Percentiles rank a stretch among this genome's conserved stretches.
Conservation (phyloP, 106 monocot genomes). For the Dendrobium officinale region DNA sequence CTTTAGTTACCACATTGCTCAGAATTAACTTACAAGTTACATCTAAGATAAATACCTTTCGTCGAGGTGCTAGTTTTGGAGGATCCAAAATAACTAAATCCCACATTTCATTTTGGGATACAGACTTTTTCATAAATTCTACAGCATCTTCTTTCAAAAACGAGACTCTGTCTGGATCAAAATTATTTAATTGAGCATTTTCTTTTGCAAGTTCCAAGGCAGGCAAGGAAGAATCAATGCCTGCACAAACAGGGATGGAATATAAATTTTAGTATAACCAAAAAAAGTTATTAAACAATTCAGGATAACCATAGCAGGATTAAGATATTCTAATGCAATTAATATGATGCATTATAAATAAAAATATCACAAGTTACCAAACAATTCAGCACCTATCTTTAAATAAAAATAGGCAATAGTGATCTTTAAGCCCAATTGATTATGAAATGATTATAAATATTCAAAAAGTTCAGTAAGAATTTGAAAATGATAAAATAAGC, state of each 20-base stretch:
- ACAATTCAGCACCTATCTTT: too few species aligned
- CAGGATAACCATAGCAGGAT: too few species aligned
- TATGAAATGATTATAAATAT: too few species aligned
- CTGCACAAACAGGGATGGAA: conserved; percentile 23
- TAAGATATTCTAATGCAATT: too few species aligned
- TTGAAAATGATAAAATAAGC: too few species aligned
- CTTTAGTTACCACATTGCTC: neutral
- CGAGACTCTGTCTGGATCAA: conserved; percentile 54
- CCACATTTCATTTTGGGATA: conserved; percentile 60
- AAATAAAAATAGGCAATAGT: too few species aligned
- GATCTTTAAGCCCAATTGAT: too few species aligned
- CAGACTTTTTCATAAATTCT: conserved; percentile 78
- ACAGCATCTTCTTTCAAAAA: conserved; percentile 84
- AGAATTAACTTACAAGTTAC: too few species aligned
- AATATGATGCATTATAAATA: too few species aligned
- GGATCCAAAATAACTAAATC: conserved; percentile 92
- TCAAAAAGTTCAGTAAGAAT: too few species aligned
- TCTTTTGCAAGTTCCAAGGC: conserved; percentile 89
- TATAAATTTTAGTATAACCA: neutral
- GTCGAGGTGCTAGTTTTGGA: conserved; percentile 89
- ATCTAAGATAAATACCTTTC: conserved; percentile 37
- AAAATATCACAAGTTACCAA: too few species aligned
- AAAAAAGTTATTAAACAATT: too few species aligned
- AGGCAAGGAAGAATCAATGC: conserved; percentile 84
- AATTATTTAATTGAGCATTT: conserved; percentile 66